phyloP scores from a whole-genome alignment of 257 asterid genomes.

The Petunia axillaris region DNA sequence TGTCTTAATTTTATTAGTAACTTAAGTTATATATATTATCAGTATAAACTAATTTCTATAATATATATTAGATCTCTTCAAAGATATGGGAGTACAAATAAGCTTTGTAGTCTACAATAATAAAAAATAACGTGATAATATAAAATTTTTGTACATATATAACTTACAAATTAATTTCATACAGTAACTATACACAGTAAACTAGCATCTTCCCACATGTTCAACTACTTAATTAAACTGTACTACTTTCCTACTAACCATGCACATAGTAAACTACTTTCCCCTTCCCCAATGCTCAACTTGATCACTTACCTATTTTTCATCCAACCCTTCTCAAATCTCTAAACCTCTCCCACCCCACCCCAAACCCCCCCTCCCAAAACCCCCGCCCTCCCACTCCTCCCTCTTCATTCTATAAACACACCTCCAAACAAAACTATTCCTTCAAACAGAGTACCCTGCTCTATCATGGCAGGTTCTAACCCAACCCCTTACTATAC shows the following conservation, averaged over 20 bases:
- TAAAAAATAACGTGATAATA: too few relatives aligned
- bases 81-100: too few relatives aligned
- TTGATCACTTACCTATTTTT: constrained; percentile 18
- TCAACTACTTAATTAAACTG: not conserved
- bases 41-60: too few relatives aligned
- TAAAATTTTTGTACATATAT: too few relatives aligned
- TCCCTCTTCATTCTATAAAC: not conserved
- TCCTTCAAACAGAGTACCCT: not conserved
- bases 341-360: not conserved
- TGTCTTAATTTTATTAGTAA: too few relatives aligned
- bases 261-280: not conserved
- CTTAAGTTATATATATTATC: too few relatives aligned
- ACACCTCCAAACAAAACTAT: not conserved
- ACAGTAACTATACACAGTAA: not conserved
- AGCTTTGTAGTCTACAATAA: too few relatives aligned
- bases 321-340: constrained; percentile 15
- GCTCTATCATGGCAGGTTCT: constrained; percentile 24
- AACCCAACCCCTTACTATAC: constrained; percentile 21
- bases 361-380: too few relatives aligned
- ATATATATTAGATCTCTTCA: too few relatives aligned
- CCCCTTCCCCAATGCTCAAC: not conserved
- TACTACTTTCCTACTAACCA: not conserved
- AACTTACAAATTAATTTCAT: not conserved
- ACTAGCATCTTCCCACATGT: constrained; percentile 16
- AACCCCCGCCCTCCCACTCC: not conserved